phyloP scores from a whole-genome alignment of 257 asterid species.

The Echites panduratus region DNA sequence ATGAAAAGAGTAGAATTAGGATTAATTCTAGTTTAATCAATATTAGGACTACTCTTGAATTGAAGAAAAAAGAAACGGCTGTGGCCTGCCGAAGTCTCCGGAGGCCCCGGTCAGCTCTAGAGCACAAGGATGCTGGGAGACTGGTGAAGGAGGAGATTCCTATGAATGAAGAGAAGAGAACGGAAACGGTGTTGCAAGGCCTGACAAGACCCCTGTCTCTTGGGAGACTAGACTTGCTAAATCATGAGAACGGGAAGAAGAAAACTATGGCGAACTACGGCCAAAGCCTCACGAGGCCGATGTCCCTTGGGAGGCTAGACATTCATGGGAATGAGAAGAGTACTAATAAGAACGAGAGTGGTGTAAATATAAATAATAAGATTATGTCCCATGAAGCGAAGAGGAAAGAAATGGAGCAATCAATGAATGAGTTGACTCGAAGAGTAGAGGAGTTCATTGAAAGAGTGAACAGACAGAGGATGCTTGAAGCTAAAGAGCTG shows the following conservation, averaged over 20 bases:
- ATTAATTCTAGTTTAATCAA: neutral
- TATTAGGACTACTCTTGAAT: neutral
- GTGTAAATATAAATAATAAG: no score
- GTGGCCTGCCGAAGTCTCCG: neutral
- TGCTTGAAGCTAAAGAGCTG: conserved; percentile 19
- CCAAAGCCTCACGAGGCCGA: neutral
- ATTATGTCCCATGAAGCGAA: neutral
- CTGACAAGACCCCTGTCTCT: neutral
- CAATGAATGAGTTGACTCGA: conserved; percentile 18
- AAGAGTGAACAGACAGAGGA: conserved; percentile 26
- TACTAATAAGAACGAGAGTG: neutral
- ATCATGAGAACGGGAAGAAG: neutral
- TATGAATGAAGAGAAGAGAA: neutral
- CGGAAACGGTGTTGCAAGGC: neutral
- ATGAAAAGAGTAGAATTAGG: neutral
- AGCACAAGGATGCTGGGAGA: neutral
- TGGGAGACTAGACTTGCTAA: neutral
- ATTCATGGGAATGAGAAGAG: neutral
- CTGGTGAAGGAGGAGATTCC: neutral
- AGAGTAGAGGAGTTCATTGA: conserved; percentile 28
- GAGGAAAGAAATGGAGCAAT: neutral
- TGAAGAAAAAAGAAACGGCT: neutral
- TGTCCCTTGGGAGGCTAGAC: neutral
- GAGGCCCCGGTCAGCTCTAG: neutral
- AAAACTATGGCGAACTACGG: neutral